Percentiles rank a stretch among this genome's conserved stretches.
Evolutionary conservation across 768 basidiomycete species (phyloP).

Genomic region (Tulasnella sp.): DNA sequence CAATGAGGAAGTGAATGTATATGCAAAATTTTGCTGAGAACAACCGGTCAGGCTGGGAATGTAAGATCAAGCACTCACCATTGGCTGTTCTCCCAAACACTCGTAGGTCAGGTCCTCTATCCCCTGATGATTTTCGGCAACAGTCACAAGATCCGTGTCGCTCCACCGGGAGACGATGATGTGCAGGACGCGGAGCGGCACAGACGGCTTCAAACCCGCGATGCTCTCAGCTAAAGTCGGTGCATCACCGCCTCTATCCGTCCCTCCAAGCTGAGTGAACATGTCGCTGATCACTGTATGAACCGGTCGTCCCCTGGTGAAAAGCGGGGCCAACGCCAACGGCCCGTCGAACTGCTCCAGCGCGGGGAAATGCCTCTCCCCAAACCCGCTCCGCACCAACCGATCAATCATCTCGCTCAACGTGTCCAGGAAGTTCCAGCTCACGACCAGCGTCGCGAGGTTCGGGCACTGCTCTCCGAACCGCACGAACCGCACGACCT

Average conservation of each 20-base stretch:
- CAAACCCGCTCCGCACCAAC: neutral
- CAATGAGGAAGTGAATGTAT: neutral
- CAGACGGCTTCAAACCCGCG: neutral
- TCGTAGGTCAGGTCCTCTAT: neutral
- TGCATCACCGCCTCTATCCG: neutral
- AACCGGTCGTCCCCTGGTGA: neutral
- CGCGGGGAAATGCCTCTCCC: neutral
- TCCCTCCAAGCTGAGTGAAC: neutral
- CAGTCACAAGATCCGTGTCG: neutral
- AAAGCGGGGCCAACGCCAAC: neutral
- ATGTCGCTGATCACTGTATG: neutral
- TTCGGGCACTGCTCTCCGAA: neutral
- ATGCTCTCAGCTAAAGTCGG: neutral
- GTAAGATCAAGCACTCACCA: neutral
- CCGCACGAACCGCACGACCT: neutral
- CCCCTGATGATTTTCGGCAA: neutral
- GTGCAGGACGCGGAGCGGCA: neutral
- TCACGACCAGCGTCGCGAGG: neutral
- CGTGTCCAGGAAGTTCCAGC: neutral
- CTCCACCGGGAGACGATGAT: neutral
- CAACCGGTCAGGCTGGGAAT: too few relatives aligned
- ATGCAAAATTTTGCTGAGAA: too few relatives aligned
- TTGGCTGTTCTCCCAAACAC: neutral
- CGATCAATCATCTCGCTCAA: neutral
- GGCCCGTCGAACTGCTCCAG: neutral